Conservation (phyloP, 371 early-diverging fungal genomes). For the Mortierella polycephala region DNA sequence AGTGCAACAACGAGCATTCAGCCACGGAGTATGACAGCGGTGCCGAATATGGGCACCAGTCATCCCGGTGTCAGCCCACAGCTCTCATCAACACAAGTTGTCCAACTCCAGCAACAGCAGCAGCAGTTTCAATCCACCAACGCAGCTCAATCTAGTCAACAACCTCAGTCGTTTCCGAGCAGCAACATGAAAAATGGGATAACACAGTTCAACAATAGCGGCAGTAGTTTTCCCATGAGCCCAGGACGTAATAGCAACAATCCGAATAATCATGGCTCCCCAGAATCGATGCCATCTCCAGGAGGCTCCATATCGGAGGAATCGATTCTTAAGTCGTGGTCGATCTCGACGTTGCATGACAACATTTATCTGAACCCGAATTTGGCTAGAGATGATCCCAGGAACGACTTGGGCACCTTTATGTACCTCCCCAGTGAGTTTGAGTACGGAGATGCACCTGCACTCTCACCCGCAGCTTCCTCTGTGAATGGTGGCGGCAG, state of each 20-base stretch:
- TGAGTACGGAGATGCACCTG: constrained; percentile 40
- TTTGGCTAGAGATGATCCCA: constrained; percentile 35
- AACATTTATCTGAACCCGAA: constrained; percentile 33
- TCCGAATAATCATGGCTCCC: constrained; percentile 13
- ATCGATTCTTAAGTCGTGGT: constrained; percentile 32
- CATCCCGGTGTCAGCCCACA: neutral
- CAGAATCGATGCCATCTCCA: constrained; percentile 29
- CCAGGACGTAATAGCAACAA: neutral
- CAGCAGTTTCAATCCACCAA: constrained; percentile 4
- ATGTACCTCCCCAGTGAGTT: constrained; percentile 44
- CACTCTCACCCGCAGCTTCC: constrained; percentile 28
- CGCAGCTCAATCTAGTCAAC: too few relatives aligned
- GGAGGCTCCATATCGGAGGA: constrained; percentile 30
- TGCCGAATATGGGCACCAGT: neutral
- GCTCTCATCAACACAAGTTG: neutral
- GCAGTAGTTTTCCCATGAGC: neutral
- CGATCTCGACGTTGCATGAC: constrained; percentile 26
- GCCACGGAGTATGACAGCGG: constrained; percentile 6
- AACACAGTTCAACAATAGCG: neutral
- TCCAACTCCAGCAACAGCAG: constrained; percentile 15
- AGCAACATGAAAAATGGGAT: neutral
- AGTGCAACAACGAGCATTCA: neutral
- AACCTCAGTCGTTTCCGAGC: neutral
- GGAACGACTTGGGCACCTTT: constrained; percentile 37
- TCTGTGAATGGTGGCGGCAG: constrained; percentile 19